A percentile compares a stretch with the other conserved stretches of the same genome.
phyloP scores from a whole-genome alignment of 2,329 filamentous ascomycete genomes.

The Colletotrichum liaoningense region DNA sequence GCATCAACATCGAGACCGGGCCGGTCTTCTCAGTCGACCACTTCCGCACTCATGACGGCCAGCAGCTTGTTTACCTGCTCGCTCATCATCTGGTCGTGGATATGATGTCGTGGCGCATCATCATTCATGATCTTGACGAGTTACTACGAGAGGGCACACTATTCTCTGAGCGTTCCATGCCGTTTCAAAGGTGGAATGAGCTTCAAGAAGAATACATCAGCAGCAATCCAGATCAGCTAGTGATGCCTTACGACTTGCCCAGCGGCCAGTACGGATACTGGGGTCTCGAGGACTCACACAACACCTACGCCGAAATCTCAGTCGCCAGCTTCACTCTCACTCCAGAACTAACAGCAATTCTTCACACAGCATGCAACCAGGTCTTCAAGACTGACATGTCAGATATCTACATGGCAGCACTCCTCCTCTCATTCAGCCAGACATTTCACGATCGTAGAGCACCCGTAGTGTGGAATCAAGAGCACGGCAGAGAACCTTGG shows the following conservation, averaged over 20 bases:
- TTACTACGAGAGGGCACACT: slow-evolving; percentile 58
- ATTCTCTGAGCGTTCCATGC: slow-evolving; percentile 55
- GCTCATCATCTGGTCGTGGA: slow-evolving; percentile 66
- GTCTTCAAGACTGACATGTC: slow-evolving; percentile 63
- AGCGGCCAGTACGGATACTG: slow-evolving; percentile 59
- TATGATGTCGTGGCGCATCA: slow-evolving; percentile 61
- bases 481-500: slow-evolving; percentile 59
- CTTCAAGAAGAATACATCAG: slow-evolving; percentile 54
- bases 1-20: slow-evolving; percentile 61
- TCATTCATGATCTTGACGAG: slow-evolving; percentile 62
- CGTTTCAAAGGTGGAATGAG: slow-evolving; percentile 63
- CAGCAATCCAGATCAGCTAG: slow-evolving; percentile 39
- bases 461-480: slow-evolving; percentile 67
- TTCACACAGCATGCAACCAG: slow-evolving; percentile 56
- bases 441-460: slow-evolving; percentile 63
- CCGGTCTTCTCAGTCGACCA: slow-evolving; percentile 63
- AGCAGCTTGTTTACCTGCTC: slow-evolving; percentile 60
- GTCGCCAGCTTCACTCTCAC: slow-evolving; percentile 56
- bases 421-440: slow-evolving; percentile 66
- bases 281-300: slow-evolving; percentile 55
- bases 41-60: slow-evolving; percentile 56
- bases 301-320: slow-evolving; percentile 58
- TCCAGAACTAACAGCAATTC: slow-evolving; percentile 53
- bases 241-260: slow-evolving; percentile 52
- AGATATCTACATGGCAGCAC: slow-evolving; percentile 65